phyloP scores from a whole-genome alignment of 2,329 filamentous ascomycete genomes.

The Didymella arachidicola region DNA sequence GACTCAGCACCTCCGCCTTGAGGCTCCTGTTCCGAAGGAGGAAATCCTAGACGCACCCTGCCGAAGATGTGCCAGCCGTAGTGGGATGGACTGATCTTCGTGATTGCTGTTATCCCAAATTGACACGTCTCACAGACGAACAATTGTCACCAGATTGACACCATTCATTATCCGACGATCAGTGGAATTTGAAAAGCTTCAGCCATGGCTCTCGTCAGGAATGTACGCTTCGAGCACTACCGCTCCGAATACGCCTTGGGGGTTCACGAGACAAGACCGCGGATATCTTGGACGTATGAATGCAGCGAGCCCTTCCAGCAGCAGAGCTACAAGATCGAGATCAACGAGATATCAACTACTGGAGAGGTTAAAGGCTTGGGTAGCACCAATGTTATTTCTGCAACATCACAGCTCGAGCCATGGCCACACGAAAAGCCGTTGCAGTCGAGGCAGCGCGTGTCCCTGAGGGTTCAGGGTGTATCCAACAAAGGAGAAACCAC shows the following conservation, averaged over 20 bases:
- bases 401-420: not conserved
- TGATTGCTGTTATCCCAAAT: not conserved
- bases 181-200: not conserved
- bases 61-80: not conserved
- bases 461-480: not conserved
- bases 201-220: not conserved
- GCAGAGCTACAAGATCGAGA: not conserved
- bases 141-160: not conserved
- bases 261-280: not conserved
- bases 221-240: slow-evolving; percentile 4
- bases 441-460: slow-evolving; percentile 2
- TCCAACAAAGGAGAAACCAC: not conserved
- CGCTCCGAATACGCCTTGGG: not conserved
- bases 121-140: not conserved
- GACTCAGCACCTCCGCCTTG: no score
- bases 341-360: not conserved
- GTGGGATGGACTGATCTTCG: not conserved
- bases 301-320: not conserved
- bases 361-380: not conserved
- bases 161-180: not conserved
- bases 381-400: not conserved
- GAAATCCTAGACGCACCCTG: not conserved
- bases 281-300: not conserved
- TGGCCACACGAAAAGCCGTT: slow-evolving; percentile 1
- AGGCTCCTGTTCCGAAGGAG: slow-evolving; percentile 4